Base-by-base conservation (phyloP, 2,329 filamentous ascomycete species). In the Aspergillus brunneoviolaceus region DNA sequence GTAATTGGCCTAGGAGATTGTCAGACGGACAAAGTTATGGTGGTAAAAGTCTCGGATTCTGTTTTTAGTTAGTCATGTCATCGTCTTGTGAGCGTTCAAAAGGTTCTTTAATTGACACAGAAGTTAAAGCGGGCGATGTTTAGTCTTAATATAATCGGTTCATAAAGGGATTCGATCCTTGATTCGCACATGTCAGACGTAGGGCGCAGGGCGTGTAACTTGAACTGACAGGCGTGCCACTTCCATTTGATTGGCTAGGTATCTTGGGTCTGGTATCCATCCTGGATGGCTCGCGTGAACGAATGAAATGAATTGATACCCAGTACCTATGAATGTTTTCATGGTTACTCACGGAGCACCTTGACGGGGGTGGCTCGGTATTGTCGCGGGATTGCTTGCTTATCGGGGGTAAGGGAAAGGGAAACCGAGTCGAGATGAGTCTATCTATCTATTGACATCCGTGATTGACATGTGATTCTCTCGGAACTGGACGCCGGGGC, bases 391-490 rank as follows among this genome's bases (percentile, higher is more conserved):
- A 16, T 19, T 45, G 39, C 39, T 19, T 35, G 12, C 31, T 47
- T 27, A 16, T 54, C 19, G 51, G 19, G 16, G 16, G 21, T 31
- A 27, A 33, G 51, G 31, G 21, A 54, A 51, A 25, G 51, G 31
- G 21, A 54, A 51, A 25, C n/a, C 49, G 29, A 27, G 35, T 23
- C 21, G 33, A 51, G 39, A 45, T 53, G 31, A 57, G 50, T 55
- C 48, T 53, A 54, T 23, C 23, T 23, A 23, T 23, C 23, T 23
- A 23, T 23, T 23, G 23, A 23, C 23, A 23, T 23, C 23, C 23
- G 23, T 23, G 23, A 23, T 59, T 67, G 56, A 59, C 65, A 67
- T 67, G 65, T 67, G 65, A 67, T 63, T 64, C 52, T 16, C 39
- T 45, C 39, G 39, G 39, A 45, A 16, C 5, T 45, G 39, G 14